Evolutionary conservation across 2,329 filamentous ascomycete species (phyloP).

Genomic region (Chrysoporthe cubensis): DNA sequence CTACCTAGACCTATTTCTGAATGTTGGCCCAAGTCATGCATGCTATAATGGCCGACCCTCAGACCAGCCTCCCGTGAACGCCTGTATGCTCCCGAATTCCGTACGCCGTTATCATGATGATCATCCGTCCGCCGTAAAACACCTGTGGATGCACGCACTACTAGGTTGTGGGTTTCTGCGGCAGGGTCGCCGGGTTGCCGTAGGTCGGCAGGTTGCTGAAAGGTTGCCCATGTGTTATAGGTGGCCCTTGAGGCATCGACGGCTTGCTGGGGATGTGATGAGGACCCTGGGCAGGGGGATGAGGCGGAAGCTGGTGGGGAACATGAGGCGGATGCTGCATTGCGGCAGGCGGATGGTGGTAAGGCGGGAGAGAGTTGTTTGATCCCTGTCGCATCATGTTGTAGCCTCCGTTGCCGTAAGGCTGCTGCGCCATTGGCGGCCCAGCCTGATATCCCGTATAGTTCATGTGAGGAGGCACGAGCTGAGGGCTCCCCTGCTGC

Average conservation of each 20-base stretch:
- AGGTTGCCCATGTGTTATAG: conserved; percentile 41
- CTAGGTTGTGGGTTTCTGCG: conserved; percentile 59
- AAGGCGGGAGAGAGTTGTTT: conserved; percentile 54
- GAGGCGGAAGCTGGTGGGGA: conserved; percentile 44
- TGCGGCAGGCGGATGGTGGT: conserved; percentile 46
- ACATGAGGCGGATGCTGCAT: conserved; percentile 40
- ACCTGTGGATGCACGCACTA: conserved; percentile 32
- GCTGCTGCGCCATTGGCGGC: conserved; percentile 44
- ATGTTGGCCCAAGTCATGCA: conserved; percentile 18
- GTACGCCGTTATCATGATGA: conserved; percentile 29
- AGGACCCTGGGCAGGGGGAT: conserved; percentile 36
- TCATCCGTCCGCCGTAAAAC: conserved; percentile 29
- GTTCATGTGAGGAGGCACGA: conserved; percentile 54
- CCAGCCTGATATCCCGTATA: conserved; percentile 54
- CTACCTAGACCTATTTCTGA: conserved; percentile 13
- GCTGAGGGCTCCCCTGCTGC: conserved; percentile 58
- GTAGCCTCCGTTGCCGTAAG: conserved; percentile 52
- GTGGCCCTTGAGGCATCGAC: conserved; percentile 46
- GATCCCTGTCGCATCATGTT: conserved; percentile 62
- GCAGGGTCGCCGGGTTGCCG: conserved; percentile 62
- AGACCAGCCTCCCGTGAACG: conserved; percentile 37
- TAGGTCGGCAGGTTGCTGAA: conserved; percentile 61
- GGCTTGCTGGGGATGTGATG: conserved; percentile 53
- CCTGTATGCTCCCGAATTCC: conserved; percentile 40
- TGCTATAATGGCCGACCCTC: conserved; percentile 8